phyloP scores from a whole-genome alignment of 169 alveolate species.

The Plasmodium yoelii region DNA sequence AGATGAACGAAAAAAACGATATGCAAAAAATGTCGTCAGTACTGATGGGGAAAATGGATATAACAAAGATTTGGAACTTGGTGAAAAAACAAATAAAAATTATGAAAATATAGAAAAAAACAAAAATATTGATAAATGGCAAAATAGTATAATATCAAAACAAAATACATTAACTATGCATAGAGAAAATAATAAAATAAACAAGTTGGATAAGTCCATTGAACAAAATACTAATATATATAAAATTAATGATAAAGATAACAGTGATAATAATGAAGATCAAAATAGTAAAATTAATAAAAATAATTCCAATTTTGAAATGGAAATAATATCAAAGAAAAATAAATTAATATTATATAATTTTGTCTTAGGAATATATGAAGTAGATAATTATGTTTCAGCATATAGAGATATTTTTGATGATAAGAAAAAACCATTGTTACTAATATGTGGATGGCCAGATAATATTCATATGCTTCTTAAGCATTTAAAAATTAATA shows the following conservation, averaged over 20 bases:
- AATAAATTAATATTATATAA: conserved; percentile 4
- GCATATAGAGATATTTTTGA: conserved; percentile 56
- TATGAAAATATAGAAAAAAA: conserved; percentile 1
- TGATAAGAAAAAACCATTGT: conserved; percentile 59
- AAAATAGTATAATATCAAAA: not conserved
- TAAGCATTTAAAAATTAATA: conserved; percentile 60
- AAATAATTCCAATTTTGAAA: not conserved
- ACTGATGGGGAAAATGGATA: not conserved
- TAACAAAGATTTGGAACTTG: not conserved
- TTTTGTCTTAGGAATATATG: conserved; percentile 52
- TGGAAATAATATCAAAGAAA: not conserved
- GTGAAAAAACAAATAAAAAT: conserved; percentile 8
- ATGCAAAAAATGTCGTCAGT: too few relatives aligned
- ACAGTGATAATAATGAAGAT: not conserved
- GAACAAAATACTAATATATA: not conserved
- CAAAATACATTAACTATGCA: not conserved
- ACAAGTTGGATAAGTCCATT: too few relatives aligned
- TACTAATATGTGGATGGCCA: conserved; percentile 86
- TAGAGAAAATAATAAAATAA: not conserved
- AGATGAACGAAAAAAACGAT: not conserved
- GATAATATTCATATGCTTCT: conserved; percentile 78
- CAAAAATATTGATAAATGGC: not conserved
- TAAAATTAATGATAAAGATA: not conserved
- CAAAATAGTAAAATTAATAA: not conserved
- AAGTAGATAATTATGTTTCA: conserved; percentile 55